Conservation (phyloP, 2,329 filamentous ascomycete species). For the Aspergillus calidoustus region DNA sequence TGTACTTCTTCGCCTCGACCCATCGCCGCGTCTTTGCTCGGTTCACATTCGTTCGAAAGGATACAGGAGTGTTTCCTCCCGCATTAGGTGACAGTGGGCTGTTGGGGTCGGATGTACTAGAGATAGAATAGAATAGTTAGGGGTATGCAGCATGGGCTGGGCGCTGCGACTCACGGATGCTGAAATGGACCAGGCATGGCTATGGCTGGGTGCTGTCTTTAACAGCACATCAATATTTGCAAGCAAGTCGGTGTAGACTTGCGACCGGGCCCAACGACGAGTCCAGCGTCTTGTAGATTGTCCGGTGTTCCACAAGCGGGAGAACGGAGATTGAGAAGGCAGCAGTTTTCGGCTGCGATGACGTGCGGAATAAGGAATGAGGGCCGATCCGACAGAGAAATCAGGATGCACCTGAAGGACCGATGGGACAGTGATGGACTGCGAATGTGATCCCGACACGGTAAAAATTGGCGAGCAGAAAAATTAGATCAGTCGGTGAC, state of each 20-base stretch:
- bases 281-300: background rate
- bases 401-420: background rate
- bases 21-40: slow-evolving; percentile 92
- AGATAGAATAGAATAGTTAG: background rate
- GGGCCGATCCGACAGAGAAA: background rate
- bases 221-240: slow-evolving; percentile 9
- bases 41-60: slow-evolving; percentile 84
- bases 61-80: slow-evolving; percentile 50
- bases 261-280: slow-evolving; percentile 15
- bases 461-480: background rate
- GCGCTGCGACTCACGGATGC: slow-evolving; percentile 31
- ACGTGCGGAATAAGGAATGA: slow-evolving; percentile 3
- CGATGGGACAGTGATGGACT: background rate
- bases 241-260: slow-evolving; percentile 6
- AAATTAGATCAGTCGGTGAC: background rate
- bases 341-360: slow-evolving; percentile 13
- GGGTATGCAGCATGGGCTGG: background rate
- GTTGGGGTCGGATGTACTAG: slow-evolving; percentile 26
- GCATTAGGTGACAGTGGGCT: slow-evolving; percentile 36
- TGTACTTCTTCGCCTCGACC: slow-evolving; percentile 84
- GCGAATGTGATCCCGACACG: background rate
- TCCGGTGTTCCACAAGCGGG: slow-evolving; percentile 3
- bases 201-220: slow-evolving; percentile 13
- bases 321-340: background rate
- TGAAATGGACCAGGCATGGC: slow-evolving; percentile 35